These are phyloP conservation scores for Cetraspora pellucida DNA, from an alignment of 192 early-diverging fungal genomes.

Conservation along the genomic window DNA sequence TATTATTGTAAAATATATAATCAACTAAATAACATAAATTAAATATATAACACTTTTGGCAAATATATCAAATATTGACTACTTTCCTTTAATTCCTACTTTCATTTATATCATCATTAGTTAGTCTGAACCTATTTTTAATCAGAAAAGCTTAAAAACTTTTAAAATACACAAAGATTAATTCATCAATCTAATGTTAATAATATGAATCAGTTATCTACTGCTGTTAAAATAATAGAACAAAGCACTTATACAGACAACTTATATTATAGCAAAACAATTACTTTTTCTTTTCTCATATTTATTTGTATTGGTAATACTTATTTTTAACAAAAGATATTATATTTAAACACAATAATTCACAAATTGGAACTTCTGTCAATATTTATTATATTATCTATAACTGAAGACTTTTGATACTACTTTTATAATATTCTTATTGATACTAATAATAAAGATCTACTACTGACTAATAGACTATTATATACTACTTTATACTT, in stretches of 20 bases:
- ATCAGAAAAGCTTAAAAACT: too few species aligned
- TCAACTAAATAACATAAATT: too few species aligned
- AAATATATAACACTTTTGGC: too few species aligned
- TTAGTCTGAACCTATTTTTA: neutral
- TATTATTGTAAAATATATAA: too few species aligned
- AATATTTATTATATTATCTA: constrained; percentile 13
- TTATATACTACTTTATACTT: neutral
- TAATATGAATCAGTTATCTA: too few species aligned
- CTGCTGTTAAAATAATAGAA: too few species aligned
- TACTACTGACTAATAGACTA: constrained; percentile 4
- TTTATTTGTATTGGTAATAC: constrained; percentile 18
- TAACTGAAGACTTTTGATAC: neutral
- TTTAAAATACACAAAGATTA: neutral
- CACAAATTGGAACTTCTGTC: neutral
- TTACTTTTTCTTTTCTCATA: neutral
- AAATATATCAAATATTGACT: too few species aligned
- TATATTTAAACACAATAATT: constrained; percentile 4
- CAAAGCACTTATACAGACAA: too few species aligned
- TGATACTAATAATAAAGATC: constrained; percentile 6
- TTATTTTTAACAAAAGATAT: constrained; percentile 1
- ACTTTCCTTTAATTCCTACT: too few species aligned
- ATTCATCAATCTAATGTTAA: neutral
- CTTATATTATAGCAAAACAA: too few species aligned
- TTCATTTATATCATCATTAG: too few species aligned
- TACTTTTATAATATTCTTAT: neutral